phyloP scores from a whole-genome alignment of 352 stramenopile species.

The Phytopythium litorale region DNA sequence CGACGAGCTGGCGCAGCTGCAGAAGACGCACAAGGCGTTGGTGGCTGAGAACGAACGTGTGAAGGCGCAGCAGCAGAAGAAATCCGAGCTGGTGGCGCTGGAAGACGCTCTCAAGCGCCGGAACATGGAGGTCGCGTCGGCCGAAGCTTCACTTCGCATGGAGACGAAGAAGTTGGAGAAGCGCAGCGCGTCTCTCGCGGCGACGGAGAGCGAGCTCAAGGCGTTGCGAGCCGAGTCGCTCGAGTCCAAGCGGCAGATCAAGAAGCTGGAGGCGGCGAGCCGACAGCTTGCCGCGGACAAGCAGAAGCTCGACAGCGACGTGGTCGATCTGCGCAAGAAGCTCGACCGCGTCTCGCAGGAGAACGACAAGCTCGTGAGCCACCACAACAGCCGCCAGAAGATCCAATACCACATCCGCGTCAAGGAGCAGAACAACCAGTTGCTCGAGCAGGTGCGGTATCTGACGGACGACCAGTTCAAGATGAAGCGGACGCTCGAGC shows the following conservation, averaged over 20 bases:
- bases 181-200: conserved; percentile 13
- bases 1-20: not conserved
- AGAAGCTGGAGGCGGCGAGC: conserved; percentile 28
- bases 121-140: conserved; percentile 16
- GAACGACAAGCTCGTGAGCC: conserved; percentile 73
- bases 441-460: conserved; percentile 62
- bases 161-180: conserved; percentile 22
- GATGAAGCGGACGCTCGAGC: conserved; percentile 41
- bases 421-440: conserved; percentile 80
- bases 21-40: not conserved
- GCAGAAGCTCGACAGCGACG: conserved; percentile 45
- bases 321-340: conserved; percentile 33
- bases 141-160: conserved; percentile 16
- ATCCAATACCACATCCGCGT: conserved; percentile 82
- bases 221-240: not conserved
- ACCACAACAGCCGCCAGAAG: conserved; percentile 77
- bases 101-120: conserved; percentile 21
- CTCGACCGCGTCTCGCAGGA: conserved; percentile 40
- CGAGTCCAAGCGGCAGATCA: conserved; percentile 8
- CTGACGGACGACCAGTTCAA: conserved; percentile 65
- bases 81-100: conserved; percentile 8
- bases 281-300: conserved; percentile 47
- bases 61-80: not conserved
- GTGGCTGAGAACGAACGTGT: not conserved
- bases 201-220: conserved; percentile 20